Evolutionary conservation across 2,329 filamentous ascomycete species (phyloP).

Genomic region (Tolypocladium tundrense): DNA sequence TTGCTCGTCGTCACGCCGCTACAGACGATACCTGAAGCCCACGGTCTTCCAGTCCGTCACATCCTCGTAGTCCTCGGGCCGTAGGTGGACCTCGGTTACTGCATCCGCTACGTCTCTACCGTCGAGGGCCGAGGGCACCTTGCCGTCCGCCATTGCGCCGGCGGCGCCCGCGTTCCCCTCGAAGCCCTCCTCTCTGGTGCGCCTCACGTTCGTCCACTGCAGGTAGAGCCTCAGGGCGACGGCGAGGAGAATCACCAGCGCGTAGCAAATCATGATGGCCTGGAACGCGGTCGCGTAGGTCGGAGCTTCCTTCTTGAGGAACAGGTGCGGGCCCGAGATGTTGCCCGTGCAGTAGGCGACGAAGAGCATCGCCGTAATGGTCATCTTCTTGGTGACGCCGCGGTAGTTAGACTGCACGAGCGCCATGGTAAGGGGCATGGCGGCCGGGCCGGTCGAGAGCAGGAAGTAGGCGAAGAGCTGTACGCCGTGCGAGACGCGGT

Average conservation of each 20-base stretch:
- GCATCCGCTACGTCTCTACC: conserved; percentile 16
- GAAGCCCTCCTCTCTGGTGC: conserved; percentile 32
- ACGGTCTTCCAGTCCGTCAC: conserved; percentile 48
- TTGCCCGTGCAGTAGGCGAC: conserved; percentile 46
- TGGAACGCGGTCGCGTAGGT: conserved; percentile 43
- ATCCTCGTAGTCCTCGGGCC: conserved; percentile 42
- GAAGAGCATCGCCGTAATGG: conserved; percentile 45
- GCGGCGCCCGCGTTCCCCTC: conserved; percentile 31
- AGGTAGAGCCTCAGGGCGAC: conserved; percentile 36
- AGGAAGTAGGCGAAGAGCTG: conserved; percentile 50
- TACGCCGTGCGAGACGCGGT: conserved; percentile 26
- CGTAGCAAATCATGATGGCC: conserved; percentile 46
- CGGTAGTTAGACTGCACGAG: conserved; percentile 45
- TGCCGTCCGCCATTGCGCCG: conserved; percentile 27
- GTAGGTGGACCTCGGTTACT: conserved; percentile 25
- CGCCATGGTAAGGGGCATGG: conserved; percentile 44
- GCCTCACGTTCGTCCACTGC: conserved; percentile 29
- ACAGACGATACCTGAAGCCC: conserved; percentile 49
- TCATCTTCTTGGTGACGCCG: conserved; percentile 51
- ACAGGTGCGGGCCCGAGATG: conserved; percentile 46
- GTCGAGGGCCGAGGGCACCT: conserved; percentile 18
- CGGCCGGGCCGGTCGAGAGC: conserved; percentile 40
- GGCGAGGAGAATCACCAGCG: conserved; percentile 34
- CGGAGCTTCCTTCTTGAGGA: conserved; percentile 37
- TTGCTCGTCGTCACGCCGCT: background rate